phyloP scores from a whole-genome alignment of 2,329 filamentous ascomycete species.

The Myriosclerotinia duriaeana region DNA sequence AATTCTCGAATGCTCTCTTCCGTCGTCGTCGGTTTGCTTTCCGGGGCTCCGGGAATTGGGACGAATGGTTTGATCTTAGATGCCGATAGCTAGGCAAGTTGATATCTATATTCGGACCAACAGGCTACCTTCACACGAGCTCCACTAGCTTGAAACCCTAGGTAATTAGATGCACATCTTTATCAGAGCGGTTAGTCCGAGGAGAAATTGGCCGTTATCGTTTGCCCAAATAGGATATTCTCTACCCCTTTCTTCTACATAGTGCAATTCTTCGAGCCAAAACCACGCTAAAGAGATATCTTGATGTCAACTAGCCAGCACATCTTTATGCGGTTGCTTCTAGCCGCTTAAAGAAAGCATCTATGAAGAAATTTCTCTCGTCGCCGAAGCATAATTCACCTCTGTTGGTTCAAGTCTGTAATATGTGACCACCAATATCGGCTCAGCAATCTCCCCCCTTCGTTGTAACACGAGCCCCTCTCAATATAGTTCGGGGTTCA shows the following conservation, averaged over 20 bases:
- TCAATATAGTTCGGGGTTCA: not conserved
- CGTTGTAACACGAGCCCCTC: not conserved
- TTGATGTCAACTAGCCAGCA: not conserved
- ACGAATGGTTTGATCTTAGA: not conserved
- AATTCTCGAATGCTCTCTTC: not conserved
- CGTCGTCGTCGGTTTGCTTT: not conserved
- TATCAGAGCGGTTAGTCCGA: not conserved
- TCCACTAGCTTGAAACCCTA: not conserved
- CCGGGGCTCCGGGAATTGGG: too few species aligned
- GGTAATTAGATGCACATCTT: not conserved
- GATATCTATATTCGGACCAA: not conserved
- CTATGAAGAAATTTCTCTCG: not conserved
- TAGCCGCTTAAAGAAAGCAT: not conserved
- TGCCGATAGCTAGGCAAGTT: not conserved
- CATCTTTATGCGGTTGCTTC: not conserved
- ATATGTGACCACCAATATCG: not conserved
- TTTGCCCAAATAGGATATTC: not conserved
- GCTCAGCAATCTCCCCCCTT: not conserved
- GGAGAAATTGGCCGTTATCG: not conserved
- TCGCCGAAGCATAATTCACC: not conserved
- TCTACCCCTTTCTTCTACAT: conserved; percentile 2
- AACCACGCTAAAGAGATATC: not conserved
- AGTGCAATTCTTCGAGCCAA: not conserved
- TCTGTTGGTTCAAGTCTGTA: not conserved
- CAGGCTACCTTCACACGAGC: not conserved